phyloP scores from a whole-genome alignment of 106 monocot species.

The Dendrobium huoshanense region DNA sequence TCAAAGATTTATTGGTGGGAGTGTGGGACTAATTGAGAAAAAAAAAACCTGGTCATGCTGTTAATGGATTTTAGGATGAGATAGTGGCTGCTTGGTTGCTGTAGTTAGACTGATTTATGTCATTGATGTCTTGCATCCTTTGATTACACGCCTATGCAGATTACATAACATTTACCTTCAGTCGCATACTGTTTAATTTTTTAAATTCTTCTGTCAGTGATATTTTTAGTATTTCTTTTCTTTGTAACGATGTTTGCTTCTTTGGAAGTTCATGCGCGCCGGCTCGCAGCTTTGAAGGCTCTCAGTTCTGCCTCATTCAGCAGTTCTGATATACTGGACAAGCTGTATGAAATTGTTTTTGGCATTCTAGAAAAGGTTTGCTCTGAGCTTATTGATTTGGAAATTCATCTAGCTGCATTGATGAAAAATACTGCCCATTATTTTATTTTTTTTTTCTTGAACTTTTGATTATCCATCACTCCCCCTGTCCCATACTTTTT shows the following conservation, averaged over 20 bases:
- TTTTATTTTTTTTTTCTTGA: not conserved
- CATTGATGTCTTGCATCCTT: not conserved
- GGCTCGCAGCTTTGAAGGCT: constrained; percentile 94
- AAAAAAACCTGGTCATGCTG: not conserved
- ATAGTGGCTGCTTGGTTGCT: not conserved
- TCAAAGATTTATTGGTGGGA: not conserved
- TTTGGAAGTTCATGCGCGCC: constrained; percentile 90
- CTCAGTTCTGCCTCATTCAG: constrained; percentile 69
- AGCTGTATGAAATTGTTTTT: constrained; percentile 96
- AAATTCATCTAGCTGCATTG: not conserved
- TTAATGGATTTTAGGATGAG: not conserved
- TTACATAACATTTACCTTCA: not conserved
- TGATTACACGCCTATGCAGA: not conserved
- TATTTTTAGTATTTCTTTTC: constrained; percentile 1
- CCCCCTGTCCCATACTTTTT: not conserved
- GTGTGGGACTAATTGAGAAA: not conserved
- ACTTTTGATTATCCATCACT: not conserved
- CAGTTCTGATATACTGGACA: constrained; percentile 69
- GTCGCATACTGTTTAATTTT: not conserved
- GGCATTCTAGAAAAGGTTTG: constrained; percentile 90
- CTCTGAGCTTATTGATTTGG: constrained; percentile 6
- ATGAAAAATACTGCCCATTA: not conserved
- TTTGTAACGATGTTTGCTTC: constrained; percentile 9
- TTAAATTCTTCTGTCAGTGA: not conserved
- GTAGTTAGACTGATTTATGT: not conserved